Conservation (phyloP, 169 alveolate genomes). For the Eimeria acervulina region DNA sequence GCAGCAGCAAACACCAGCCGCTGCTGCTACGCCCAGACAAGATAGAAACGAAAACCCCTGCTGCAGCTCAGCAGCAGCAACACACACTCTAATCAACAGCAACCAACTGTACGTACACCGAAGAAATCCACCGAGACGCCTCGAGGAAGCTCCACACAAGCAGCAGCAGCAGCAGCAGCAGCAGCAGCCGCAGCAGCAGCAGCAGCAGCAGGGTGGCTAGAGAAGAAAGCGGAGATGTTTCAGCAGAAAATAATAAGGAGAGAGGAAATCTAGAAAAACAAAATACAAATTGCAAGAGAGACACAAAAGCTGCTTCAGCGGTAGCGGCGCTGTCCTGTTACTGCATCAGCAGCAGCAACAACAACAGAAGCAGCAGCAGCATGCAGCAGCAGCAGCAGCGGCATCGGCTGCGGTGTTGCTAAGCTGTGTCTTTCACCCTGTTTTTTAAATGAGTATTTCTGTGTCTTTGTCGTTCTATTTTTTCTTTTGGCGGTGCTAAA, state of each 20-base stretch:
- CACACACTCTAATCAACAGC: not conserved
- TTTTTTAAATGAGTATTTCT: not conserved
- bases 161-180: not conserved
- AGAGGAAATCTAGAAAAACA: no score
- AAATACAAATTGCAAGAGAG: not conserved
- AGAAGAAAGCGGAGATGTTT: no score
- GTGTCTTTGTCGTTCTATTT: not conserved
- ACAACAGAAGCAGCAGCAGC: no score
- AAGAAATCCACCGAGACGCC: not conserved
- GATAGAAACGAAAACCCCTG: not conserved
- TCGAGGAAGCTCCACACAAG: not conserved
- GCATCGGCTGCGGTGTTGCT: not conserved
- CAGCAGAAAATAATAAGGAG: not conserved
- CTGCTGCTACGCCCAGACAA: not conserved
- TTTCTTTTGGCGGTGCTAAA: not conserved
- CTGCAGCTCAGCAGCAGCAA: not conserved
- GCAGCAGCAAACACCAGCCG: not conserved
- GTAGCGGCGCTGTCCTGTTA: not conserved
- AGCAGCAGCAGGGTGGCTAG: not conserved
- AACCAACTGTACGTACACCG: not conserved
- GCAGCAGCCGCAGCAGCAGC: conserved; percentile 47
- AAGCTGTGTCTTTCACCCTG: not conserved
- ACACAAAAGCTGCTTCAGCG: not conserved
- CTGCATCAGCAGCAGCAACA: no score
- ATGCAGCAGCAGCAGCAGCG: no score